A percentile compares a stretch with the other conserved stretches of the same genome.
Conservation (phyloP, 2,329 filamentous ascomycete genomes). For the Botrytis porri region DNA sequence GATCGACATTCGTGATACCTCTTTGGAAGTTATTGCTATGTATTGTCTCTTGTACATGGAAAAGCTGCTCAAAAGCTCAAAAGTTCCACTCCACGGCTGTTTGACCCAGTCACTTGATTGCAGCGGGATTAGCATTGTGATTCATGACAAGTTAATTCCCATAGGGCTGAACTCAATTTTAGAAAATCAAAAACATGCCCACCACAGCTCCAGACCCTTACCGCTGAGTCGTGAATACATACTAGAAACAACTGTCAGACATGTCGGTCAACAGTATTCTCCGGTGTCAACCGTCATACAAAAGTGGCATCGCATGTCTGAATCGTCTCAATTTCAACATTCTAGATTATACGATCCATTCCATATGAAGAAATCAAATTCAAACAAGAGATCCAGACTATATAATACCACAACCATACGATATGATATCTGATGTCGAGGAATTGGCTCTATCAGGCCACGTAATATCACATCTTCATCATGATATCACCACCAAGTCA, state of each 20-base stretch:
- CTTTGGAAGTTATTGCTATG: not conserved
- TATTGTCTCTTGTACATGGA: not conserved
- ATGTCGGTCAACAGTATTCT: rapidly evolving
- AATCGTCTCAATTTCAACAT: not conserved
- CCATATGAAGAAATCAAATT: not conserved
- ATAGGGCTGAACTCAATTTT: not conserved
- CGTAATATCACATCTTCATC: not conserved
- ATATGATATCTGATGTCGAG: not conserved
- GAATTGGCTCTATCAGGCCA: not conserved
- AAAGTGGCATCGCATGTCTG: not conserved
- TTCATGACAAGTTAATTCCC: not conserved
- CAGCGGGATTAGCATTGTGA: not conserved
- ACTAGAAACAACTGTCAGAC: too few species aligned
- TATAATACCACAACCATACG: too few species aligned
- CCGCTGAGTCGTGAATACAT: not conserved
- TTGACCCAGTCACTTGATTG: not conserved
- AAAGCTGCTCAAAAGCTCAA: not conserved
- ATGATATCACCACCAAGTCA: not conserved
- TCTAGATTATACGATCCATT: not conserved
- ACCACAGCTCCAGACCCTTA: not conserved
- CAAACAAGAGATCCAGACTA: not conserved
- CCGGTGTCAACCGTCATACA: rapidly evolving
- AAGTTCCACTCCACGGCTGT: rapidly evolving
- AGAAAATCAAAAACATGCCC: not conserved
- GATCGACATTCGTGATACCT: not conserved